Base-by-base conservation (phyloP, 2,329 filamentous ascomycete species). In the Neonectria punicea region DNA sequence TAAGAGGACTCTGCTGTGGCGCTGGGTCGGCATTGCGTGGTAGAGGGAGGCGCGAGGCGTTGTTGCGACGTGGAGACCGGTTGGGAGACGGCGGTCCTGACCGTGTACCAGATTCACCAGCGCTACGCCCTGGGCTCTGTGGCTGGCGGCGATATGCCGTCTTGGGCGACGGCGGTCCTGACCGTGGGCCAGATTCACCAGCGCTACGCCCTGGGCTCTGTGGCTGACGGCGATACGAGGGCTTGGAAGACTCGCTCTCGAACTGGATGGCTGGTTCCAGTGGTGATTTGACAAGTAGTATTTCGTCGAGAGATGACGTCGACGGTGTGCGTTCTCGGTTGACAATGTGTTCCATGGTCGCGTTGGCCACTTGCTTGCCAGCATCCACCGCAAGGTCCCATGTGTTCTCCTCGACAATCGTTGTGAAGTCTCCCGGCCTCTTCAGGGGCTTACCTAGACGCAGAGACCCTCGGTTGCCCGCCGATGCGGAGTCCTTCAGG, bases 1-100 rank as follows among this genome's bases (percentile, higher is more conserved):
- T 89, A 4, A 90, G 76, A 0, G 87, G 87, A 30, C 84, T 87
- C 67, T 89, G 87, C 53, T 85, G 83, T 5, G 81, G 78, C 1
- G 76, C 74, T 4, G 80, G 80, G 25, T 81, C 80, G 2, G 77
- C 61, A 62, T 76, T 73, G 65, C 79, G 75, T 49, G 80, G 76
- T n/a, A 82, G 69, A 22, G 67, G 74, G 28, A 71, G 70, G 14
- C 68, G 70, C 13, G 71, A 73, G 44, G 59, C 67, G 39, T 62
- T 66, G 59, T 63, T 66, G 56, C 68, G 60, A 18, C 72, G 70
- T 9, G 70, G 68, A 2, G 70, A 69, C 14, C 72, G 67, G 41
- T 20, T 67, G 30, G 67, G 66, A 11, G 67, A 71, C 22, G 63
- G 65, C 47, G 63, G 53, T 9, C 69, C 67, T 16, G 66, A 66